Conservation (phyloP, 352 stramenopile genomes). For the Elongisporangium senticosum region DNA sequence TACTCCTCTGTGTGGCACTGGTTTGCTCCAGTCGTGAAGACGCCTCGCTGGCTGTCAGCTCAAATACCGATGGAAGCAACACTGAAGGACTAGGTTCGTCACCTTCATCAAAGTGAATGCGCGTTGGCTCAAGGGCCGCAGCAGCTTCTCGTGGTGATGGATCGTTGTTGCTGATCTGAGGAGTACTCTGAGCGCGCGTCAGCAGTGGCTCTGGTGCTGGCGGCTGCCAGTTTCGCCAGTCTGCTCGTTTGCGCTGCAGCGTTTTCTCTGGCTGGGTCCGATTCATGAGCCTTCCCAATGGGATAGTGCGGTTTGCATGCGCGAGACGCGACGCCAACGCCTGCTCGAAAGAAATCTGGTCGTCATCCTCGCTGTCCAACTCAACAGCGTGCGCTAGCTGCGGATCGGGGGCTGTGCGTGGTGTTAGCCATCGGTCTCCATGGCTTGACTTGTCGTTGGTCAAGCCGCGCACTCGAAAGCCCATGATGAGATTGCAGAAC, state of each 20-base stretch:
- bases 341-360: not conserved
- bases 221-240: not conserved
- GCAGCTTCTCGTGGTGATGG: not conserved
- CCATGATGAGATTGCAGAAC: constrained; percentile 65
- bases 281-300: not conserved
- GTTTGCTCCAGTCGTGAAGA: not conserved
- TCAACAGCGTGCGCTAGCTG: not conserved
- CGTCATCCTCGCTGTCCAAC: not conserved
- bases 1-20: not conserved
- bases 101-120: not conserved
- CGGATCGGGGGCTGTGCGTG: not conserved
- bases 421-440: not conserved
- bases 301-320: not conserved
- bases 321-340: not conserved
- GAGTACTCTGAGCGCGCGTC: not conserved
- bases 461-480: constrained; percentile 22
- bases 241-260: not conserved
- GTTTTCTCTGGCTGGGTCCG: not conserved
- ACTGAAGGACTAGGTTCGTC: not conserved
- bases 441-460: not conserved
- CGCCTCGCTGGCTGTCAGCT: not conserved
- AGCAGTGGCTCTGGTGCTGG: not conserved
- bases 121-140: no score
- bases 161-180: not conserved
- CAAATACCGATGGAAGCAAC: not conserved